Conservation (phyloP, 352 stramenopile genomes). For the Phytophthora vignae region DNA sequence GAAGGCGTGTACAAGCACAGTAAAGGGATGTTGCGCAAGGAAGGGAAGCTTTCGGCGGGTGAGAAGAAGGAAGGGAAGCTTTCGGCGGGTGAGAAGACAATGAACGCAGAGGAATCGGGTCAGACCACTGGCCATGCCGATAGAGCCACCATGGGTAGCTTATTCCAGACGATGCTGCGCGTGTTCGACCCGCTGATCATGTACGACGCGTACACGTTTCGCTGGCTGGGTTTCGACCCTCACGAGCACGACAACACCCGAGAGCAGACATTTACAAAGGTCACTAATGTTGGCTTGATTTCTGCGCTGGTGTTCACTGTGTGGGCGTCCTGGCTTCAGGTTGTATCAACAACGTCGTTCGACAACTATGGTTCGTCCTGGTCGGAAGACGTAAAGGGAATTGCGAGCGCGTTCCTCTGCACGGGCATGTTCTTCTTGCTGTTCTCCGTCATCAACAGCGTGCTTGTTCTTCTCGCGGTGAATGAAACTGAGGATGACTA, state of each 20-base stretch:
- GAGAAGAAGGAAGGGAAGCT: not conserved
- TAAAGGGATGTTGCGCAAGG: not conserved
- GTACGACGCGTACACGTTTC: conserved; percentile 45
- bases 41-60: not conserved
- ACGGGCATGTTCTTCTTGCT: conserved; percentile 35
- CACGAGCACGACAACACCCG: conserved; percentile 39
- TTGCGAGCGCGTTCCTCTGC: conserved; percentile 25
- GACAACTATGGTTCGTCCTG: conserved; percentile 25
- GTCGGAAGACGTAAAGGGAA: conserved; percentile 16
- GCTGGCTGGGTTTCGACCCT: conserved; percentile 43
- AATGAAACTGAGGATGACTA: conserved; percentile 29
- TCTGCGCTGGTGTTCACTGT: conserved; percentile 39
- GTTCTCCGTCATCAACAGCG: conserved; percentile 42
- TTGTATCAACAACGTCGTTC: conserved; percentile 29
- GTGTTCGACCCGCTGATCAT: conserved; percentile 39
- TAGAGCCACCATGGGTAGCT: not conserved
- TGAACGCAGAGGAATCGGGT: not conserved
- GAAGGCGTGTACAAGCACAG: not conserved
- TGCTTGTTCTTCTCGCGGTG: conserved; percentile 10
- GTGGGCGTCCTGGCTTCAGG: conserved; percentile 32
- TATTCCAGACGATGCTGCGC: conserved; percentile 6
- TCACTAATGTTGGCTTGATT: conserved; percentile 41
- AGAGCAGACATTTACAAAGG: conserved; percentile 40
- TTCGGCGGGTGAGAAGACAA: not conserved
- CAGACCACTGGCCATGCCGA: not conserved